These are phyloP conservation scores for Asterochloris sp. DNA, from an alignment of 139 green algal species.

Conservation along the genomic window DNA sequence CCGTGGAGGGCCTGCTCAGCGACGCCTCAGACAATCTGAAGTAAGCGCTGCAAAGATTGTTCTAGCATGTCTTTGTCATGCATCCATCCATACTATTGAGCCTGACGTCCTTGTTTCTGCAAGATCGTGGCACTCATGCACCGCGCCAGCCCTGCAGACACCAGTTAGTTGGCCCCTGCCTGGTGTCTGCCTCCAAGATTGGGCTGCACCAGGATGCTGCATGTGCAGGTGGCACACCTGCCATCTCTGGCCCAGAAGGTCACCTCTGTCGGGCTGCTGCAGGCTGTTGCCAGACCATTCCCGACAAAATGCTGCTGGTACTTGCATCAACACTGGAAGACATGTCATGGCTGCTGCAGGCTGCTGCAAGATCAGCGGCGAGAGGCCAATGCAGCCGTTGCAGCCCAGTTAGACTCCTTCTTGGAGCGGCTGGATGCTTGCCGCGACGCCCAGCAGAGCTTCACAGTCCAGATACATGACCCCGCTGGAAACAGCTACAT, in stretches of 20 bases:
- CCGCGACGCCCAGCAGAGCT: constrained; percentile 28
- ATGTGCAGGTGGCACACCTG: too few relatives aligned
- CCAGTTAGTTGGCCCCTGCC: too few relatives aligned
- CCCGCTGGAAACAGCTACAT: constrained; percentile 60
- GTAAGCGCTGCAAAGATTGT: background rate
- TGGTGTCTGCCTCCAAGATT: too few relatives aligned
- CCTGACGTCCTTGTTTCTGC: too few relatives aligned
- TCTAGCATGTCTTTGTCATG: background rate
- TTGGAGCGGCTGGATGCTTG: constrained; percentile 45
- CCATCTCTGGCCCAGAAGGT: too few relatives aligned
- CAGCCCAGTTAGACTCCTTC: constrained; percentile 47
- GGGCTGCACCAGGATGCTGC: too few relatives aligned
- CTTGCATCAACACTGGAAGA: too few relatives aligned
- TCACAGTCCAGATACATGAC: constrained; percentile 63
- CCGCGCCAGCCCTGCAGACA: too few relatives aligned
- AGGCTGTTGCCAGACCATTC: too few relatives aligned
- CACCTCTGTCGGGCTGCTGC: too few relatives aligned
- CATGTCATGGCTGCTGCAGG: background rate
- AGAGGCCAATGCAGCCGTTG: constrained; percentile 29
- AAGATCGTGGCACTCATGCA: background rate
- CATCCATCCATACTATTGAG: background rate
- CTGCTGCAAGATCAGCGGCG: constrained; percentile 43
- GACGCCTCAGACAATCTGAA: constrained; percentile 28
- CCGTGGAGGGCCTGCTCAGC: constrained; percentile 54
- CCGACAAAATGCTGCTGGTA: too few relatives aligned